Evolutionary conservation across 2,329 filamentous ascomycete species (phyloP).

Genomic region (Colletotrichum filicis): DNA sequence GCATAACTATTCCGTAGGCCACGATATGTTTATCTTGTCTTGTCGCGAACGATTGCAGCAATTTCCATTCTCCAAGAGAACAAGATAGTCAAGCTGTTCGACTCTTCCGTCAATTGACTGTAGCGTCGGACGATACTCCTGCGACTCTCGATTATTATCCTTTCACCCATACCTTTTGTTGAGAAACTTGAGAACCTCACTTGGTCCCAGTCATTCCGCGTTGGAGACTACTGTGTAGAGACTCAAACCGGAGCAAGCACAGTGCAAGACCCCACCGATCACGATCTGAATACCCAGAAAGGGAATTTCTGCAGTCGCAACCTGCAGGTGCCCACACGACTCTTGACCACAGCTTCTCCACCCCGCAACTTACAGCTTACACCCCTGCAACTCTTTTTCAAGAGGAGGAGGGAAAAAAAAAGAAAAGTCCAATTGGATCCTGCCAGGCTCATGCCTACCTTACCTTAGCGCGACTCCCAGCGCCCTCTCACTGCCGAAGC

Average conservation of each 20-base stretch:
- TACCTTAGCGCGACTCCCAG: background rate
- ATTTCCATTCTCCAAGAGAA: too few relatives aligned
- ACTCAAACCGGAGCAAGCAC: background rate
- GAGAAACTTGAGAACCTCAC: too few relatives aligned
- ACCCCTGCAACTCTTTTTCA: background rate
- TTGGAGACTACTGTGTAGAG: too few relatives aligned
- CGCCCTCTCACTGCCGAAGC: background rate
- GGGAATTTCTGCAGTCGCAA: constrained; percentile 27
- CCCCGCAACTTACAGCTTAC: constrained; percentile 21
- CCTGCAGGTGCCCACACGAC: background rate
- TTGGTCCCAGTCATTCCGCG: too few relatives aligned
- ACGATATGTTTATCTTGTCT: too few relatives aligned
- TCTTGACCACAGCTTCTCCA: background rate
- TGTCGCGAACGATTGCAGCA: too few relatives aligned
- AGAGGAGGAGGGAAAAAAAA: background rate
- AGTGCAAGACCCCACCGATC: background rate
- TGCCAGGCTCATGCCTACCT: background rate
- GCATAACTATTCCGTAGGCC: too few relatives aligned
- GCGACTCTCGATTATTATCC: too few relatives aligned
- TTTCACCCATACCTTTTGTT: too few relatives aligned
- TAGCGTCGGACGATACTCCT: too few relatives aligned
- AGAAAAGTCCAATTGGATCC: background rate
- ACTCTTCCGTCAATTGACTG: too few relatives aligned
- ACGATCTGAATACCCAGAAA: constrained; percentile 37
- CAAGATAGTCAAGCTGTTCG: too few relatives aligned